These are phyloP conservation scores for Musa beccarii DNA, from an alignment of 176 grass and related monocot species.

Conservation along the genomic window DNA sequence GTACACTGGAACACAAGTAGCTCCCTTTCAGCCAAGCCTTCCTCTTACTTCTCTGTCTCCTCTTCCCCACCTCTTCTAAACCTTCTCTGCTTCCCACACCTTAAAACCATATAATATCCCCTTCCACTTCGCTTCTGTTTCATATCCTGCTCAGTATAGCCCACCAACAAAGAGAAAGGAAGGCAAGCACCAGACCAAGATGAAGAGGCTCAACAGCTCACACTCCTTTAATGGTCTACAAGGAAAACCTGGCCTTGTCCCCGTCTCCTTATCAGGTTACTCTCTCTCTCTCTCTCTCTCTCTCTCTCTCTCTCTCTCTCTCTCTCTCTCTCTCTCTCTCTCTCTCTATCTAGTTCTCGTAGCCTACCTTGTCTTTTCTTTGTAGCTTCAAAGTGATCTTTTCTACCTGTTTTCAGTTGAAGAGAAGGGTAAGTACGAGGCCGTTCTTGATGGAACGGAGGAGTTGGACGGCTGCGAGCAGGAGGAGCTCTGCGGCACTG, in stretches of 20 bases:
- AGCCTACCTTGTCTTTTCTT: no score
- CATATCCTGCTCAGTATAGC: no score
- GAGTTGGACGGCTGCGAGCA: slow-evolving; percentile 21
- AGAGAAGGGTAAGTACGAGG: background rate
- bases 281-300: no score
- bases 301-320: no score
- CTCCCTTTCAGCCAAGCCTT: background rate
- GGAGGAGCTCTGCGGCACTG: background rate
- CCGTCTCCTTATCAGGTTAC: no score
- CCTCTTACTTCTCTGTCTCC: background rate
- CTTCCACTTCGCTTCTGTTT: no score
- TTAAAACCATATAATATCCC: background rate
- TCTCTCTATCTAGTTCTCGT: no score
- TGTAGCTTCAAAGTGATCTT: no score
- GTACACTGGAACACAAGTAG: background rate
- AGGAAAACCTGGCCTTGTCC: background rate
- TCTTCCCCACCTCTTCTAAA: background rate
- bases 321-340: no score
- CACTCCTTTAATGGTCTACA: background rate
- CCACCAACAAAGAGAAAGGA: no score
- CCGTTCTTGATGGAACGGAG: slow-evolving; percentile 14
- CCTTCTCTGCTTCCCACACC: background rate
- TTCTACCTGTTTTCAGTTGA: background rate
- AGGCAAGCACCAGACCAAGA: background rate
- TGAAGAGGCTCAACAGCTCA: background rate